Conservation (phyloP, 2,329 filamentous ascomycete genomes). For the Botryosphaeria dothidea region DNA sequence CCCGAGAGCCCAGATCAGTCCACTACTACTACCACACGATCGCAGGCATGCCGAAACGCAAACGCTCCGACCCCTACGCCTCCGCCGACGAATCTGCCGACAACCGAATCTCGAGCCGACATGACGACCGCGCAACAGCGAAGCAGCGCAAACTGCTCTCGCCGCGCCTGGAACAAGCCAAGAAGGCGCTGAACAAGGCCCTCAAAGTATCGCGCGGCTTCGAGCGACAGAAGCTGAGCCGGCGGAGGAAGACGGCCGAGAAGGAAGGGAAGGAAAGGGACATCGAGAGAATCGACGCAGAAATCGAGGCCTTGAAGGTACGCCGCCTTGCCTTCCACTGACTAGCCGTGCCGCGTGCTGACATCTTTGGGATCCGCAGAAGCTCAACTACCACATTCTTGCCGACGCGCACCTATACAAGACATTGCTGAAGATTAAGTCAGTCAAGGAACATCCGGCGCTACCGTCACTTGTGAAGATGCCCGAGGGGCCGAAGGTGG, state of each 20-base stretch:
- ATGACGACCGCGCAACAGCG: neutral
- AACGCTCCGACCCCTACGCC: constrained; percentile 26
- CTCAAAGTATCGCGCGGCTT: constrained; percentile 74
- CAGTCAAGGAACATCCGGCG: constrained; percentile 52
- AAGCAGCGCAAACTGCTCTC: constrained; percentile 2
- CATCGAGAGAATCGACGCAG: constrained; percentile 62
- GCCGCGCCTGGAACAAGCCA: constrained; percentile 53
- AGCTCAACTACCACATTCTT: constrained; percentile 50
- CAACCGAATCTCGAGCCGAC: constrained; percentile 32
- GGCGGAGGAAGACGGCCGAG: constrained; percentile 58
- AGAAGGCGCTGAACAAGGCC: constrained; percentile 64
- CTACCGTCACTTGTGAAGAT: constrained; percentile 45
- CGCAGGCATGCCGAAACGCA: constrained; percentile 42
- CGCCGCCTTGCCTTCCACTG: too few relatives aligned
- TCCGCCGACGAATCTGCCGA: neutral
- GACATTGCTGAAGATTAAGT: constrained; percentile 58
- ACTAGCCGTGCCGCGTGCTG: too few relatives aligned
- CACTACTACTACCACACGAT: too few relatives aligned
- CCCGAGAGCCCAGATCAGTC: too few relatives aligned
- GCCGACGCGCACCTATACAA: constrained; percentile 59
- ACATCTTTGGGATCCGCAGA: constrained; percentile 33
- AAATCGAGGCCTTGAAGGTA: constrained; percentile 60
- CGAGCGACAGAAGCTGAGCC: constrained; percentile 72
- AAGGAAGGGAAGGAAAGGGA: constrained; percentile 50
- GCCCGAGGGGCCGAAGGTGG: constrained; percentile 39